Evolutionary conservation across 306 rosid genomes (phyloP).

Genomic region (Quillaja saponaria): DNA sequence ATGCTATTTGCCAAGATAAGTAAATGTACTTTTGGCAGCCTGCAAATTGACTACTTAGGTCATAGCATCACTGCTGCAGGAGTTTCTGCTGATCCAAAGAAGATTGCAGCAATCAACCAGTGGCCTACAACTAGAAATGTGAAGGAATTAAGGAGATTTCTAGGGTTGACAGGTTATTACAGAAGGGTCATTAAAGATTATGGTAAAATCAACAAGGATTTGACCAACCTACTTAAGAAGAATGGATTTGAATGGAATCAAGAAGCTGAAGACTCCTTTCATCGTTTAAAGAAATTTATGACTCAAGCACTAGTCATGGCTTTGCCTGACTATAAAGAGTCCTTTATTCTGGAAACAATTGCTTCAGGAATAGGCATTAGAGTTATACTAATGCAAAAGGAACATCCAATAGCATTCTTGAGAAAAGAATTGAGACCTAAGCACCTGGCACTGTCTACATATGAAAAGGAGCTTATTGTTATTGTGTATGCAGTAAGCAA

Average conservation of each 20-base stretch:
- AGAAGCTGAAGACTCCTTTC: background rate
- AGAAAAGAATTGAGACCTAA: background rate
- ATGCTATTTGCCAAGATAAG: background rate
- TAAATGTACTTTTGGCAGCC: background rate
- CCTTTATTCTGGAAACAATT: background rate
- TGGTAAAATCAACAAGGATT: background rate
- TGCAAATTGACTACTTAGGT: background rate
- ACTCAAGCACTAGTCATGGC: background rate
- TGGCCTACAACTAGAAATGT: background rate
- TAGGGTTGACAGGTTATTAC: background rate
- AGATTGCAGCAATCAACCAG: background rate
- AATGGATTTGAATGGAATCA: background rate
- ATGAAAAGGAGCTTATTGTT: background rate
- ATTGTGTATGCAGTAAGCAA: background rate
- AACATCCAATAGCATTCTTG: background rate
- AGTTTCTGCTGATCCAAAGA: background rate
- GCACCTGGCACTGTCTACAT: background rate
- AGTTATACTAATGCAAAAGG: background rate
- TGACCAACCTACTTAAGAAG: background rate
- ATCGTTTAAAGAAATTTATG: background rate
- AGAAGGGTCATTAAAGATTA: background rate
- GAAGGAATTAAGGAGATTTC: background rate
- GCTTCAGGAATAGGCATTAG: background rate
- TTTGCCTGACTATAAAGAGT: background rate
- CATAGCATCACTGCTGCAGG: accelerated